Percentiles rank a stretch among this genome's conserved stretches.
Conservation (phyloP, 495 filamentous ascomycete genomes). For the Cercophora sp. region DNA sequence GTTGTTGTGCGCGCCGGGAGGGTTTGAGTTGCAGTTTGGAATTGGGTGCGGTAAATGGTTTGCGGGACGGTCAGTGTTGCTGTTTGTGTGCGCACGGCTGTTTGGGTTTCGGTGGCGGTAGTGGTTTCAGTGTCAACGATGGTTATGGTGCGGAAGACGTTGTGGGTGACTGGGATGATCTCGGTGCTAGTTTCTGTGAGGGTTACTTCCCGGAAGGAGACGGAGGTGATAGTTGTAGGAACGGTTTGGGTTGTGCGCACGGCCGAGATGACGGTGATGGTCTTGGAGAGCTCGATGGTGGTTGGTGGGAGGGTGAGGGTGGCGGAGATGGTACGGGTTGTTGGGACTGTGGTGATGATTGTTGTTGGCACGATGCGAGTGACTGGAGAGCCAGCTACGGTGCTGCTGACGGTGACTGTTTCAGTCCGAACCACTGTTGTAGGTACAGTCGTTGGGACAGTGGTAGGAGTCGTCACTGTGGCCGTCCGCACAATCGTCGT, state of each 20-base stretch:
- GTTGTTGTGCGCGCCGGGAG: conserved; percentile 6
- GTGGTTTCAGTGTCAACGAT: not conserved
- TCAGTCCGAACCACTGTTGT: not conserved
- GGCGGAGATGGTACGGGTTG: not conserved
- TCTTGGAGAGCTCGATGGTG: not conserved
- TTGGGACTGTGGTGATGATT: no score
- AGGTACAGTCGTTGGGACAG: not conserved
- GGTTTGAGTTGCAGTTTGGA: not conserved
- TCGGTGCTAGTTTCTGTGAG: not conserved
- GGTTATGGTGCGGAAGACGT: conserved; percentile 11
- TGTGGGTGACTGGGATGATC: conserved; percentile 4
- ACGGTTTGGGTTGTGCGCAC: conserved; percentile 6
- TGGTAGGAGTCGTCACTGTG: no score
- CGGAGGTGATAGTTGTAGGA: not conserved
- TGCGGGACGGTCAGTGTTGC: not conserved
- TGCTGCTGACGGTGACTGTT: not conserved
- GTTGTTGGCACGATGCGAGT: not conserved
- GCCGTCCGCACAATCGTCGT: no score
- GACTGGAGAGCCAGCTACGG: not conserved
- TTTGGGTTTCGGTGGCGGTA: not conserved
- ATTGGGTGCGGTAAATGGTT: conserved; percentile 2
- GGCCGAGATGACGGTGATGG: conserved; percentile 3
- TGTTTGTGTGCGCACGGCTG: not conserved
- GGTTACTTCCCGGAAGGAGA: conserved; percentile 2
- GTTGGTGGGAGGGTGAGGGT: not conserved